A percentile compares a stretch with the other conserved stretches of the same genome.
phyloP scores from a whole-genome alignment of 1,139 yeast species.

The Candida mesenterica region DNA sequence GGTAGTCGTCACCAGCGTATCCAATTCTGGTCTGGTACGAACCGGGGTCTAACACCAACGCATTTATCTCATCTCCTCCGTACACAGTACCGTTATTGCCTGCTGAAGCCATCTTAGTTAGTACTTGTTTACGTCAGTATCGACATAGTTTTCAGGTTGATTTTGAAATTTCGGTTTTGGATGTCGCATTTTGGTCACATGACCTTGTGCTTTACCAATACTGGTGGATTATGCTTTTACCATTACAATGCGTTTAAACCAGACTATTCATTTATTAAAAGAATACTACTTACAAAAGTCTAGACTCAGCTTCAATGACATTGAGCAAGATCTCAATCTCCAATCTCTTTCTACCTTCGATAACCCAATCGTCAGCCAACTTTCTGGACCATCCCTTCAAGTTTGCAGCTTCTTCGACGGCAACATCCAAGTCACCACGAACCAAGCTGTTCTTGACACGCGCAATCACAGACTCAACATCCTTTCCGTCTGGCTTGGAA shows the following conservation, averaged over 20 bases:
- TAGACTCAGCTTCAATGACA: conserved; percentile 59
- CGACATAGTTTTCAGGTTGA: not conserved
- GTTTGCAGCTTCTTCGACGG: conserved; percentile 88
- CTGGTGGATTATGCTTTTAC: too few relatives aligned
- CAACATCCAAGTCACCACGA: conserved; percentile 77
- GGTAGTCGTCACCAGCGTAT: conserved; percentile 92
- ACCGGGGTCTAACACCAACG: conserved; percentile 91
- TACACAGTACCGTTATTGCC: conserved; percentile 25
- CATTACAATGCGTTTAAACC: too few relatives aligned
- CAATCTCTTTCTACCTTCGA: conserved; percentile 82
- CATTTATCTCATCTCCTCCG: conserved; percentile 79
- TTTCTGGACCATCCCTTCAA: conserved; percentile 93
- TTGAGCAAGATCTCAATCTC: conserved; percentile 81
- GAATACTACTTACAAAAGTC: conserved; percentile 34
- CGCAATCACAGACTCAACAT: conserved; percentile 84
- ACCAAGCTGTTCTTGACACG: conserved; percentile 76
- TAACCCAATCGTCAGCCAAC: conserved; percentile 88
- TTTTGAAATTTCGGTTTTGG: not conserved
- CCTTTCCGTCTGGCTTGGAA: conserved; percentile 61
- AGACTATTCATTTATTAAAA: too few relatives aligned
- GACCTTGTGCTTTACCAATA: too few relatives aligned
- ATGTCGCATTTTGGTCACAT: too few relatives aligned
- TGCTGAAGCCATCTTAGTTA: conserved; percentile 17
- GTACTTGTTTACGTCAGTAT: not conserved
- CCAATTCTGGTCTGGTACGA: conserved; percentile 82